Evolutionary conservation across 225 moss, liverwort and hornwort genomes (phyloP).

Genomic region (Rhytidiadelphus loreus): DNA sequence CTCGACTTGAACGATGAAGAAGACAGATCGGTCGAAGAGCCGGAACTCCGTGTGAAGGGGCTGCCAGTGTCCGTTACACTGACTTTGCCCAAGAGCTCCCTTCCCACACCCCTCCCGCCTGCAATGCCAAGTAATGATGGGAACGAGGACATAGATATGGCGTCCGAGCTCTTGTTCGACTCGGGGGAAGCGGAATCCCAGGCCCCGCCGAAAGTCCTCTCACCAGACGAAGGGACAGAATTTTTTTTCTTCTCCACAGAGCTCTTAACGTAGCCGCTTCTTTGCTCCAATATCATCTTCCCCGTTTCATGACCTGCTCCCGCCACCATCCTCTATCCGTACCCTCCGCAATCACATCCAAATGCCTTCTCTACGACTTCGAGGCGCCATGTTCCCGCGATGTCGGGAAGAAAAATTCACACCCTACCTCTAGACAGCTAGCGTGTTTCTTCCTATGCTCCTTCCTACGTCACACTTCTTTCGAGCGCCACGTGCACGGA

Average conservation of each 20-base stretch:
- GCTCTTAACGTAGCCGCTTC: slow-evolving; percentile 11
- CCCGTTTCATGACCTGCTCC: slow-evolving; percentile 22
- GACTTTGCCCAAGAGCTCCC: slow-evolving; percentile 14
- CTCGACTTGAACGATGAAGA: slow-evolving; percentile 47
- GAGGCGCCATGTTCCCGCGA: neutral
- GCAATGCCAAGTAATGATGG: slow-evolving; percentile 15
- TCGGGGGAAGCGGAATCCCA: slow-evolving; percentile 16
- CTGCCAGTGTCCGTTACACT: slow-evolving; percentile 18
- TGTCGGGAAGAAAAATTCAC: neutral
- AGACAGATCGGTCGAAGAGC: slow-evolving; percentile 40
- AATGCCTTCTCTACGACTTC: neutral
- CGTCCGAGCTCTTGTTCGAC: slow-evolving; percentile 6
- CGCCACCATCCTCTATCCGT: slow-evolving; percentile 30
- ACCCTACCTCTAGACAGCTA: neutral
- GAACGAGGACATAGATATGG: slow-evolving; percentile 22
- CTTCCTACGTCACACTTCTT: neutral
- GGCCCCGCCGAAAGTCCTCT: neutral
- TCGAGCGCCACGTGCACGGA: neutral
- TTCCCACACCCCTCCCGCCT: slow-evolving; percentile 15
- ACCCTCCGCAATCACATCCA: neutral
- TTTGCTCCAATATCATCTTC: slow-evolving; percentile 37
- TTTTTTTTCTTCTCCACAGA: slow-evolving; percentile 10
- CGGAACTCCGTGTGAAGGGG: slow-evolving; percentile 25
- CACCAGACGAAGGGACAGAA: neutral
- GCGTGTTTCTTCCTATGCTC: neutral